Evolutionary conservation across 345 rosid genomes (phyloP), one percentile per base, ranked within the genome.

Genomic region (Camelina sativa): DNA sequence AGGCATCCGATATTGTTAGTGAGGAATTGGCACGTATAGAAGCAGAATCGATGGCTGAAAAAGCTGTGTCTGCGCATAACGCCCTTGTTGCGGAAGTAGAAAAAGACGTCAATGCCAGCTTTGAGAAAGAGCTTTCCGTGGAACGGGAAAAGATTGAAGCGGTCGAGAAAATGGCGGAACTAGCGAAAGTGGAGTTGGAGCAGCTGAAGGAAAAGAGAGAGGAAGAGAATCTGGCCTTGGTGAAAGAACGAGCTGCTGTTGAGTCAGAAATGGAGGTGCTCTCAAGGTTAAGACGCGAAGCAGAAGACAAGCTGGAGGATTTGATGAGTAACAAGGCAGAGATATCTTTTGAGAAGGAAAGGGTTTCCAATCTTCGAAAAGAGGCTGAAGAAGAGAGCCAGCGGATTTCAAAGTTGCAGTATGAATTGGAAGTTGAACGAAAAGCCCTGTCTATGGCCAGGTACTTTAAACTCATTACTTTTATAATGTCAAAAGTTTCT

Each of bases 1-100:
- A 95, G 79, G 93, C 93, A 72, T 80, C 96, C 37, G 99, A 89
- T 1, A 48, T 81, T 58, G 98, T 92, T 32, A 87, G 78, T 41
- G 99, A 95, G 81, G 99, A 95, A 81, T 85, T 95, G 65, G 88
- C 96, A 41, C 99, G 96, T n/a, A 89, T 92, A 3, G 99, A 92
- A 81, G 98, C 99, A 62, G 99, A 95, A 79, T 81, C 96, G 30
- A 72, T 91, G 80, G 99, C 99, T 20, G 98, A 95, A 81, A 89
- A 86, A 65, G 99, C 88, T 8, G 99, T 92, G 57, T 86, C 91
- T 76, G 84, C 85, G 12, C 99, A 95, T 79, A 92, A 68, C 72
- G 96, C 96, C 71, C 80, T 95, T 44, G 88, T 92, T 72, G 96
- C 94, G 37, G 86, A 95, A 77, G 98, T 92, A 17, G 96, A 92